Base-by-base conservation (phyloP, 768 basidiomycete genomes). In the Calocybe indica region DNA sequence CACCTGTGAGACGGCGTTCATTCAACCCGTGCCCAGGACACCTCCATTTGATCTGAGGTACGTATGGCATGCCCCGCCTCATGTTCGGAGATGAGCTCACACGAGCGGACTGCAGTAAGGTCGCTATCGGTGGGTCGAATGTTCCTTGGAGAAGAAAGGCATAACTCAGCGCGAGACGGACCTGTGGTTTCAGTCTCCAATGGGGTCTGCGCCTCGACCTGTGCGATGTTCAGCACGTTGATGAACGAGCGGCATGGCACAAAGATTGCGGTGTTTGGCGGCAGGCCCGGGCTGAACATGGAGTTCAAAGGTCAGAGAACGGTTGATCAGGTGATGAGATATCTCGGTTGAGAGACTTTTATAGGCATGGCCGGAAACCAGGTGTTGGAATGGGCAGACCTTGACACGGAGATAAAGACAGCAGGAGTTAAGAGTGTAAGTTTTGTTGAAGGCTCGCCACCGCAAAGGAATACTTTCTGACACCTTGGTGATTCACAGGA, bases 371-470 rank as follows among this genome's bases (percentile, higher is more conserved):
- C 79, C 4, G 80, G 80, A 1, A 80, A 80, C 54, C 80, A 82
- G 58, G 80, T 82, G 1, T 55, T 82, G 13, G 80, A 82, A 55
- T 82, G 80, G 79, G 53, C 60, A 8, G 79, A 80, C 55, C 61
- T 83, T 34, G 79, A 81, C 55, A 71, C 74, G 7, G 80, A 82
- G 58, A 74, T 82, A 51, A 80, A 80, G 67, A 80, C 80, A 2
- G 74, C 71, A 12, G 70, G 74, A 46, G 57, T 81, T 52, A 68
- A 80, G 62, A 66, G 63, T 36, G 76, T 73, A 52, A 50, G 70
- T 58, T 22, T 22, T 22, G 22, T 22, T 22, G 6, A 8, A 32
- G 38, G 29, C 37, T 40, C 11, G 38, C 38, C 13, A 14, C 28
- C 28, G 5, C 13, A 39, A 7, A 2, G 3, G 22, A 22, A 22